These are phyloP conservation scores for Moringa oleifera DNA, from an alignment of 345 rosid genomes.

Conservation along the genomic window DNA sequence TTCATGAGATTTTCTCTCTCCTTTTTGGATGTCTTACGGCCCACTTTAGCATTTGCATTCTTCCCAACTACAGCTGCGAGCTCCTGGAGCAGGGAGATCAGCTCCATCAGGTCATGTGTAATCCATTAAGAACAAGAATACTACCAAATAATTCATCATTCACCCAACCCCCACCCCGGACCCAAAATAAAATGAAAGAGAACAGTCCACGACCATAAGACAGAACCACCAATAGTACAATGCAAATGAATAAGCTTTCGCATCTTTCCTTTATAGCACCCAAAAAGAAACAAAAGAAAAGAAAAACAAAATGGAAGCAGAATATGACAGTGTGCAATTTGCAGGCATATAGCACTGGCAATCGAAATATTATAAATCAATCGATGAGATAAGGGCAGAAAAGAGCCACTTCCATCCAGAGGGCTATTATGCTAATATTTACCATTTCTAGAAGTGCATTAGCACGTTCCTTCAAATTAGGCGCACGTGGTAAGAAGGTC, in stretches of 20 bases:
- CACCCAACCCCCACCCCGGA: too few relatives aligned
- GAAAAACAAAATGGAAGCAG: background rate
- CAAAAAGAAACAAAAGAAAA: background rate
- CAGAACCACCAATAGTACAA: too few relatives aligned
- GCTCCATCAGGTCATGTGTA: conserved; percentile 9
- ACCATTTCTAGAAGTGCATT: conserved; percentile 98
- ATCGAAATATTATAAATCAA: too few relatives aligned
- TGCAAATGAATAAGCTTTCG: background rate
- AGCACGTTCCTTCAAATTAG: conserved; percentile 95
- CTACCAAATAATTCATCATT: too few relatives aligned
- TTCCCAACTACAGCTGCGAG: conserved; percentile 77
- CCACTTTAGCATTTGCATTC: conserved; percentile 51
- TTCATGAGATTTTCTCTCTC: conserved; percentile 46
- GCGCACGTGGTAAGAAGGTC: conserved; percentile 98
- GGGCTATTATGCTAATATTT: conserved; percentile 4
- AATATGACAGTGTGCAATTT: background rate
- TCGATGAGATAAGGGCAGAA: background rate
- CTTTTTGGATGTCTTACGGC: conserved; percentile 70
- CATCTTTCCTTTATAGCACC: background rate
- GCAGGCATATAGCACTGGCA: too few relatives aligned
- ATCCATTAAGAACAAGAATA: too few relatives aligned
- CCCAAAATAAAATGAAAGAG: too few relatives aligned
- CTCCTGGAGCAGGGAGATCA: conserved; percentile 43
- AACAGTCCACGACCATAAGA: too few relatives aligned
- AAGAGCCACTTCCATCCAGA: background rate